Conservation (phyloP, 2,329 filamentous ascomycete genomes). For the Fusarium nematophilum region DNA sequence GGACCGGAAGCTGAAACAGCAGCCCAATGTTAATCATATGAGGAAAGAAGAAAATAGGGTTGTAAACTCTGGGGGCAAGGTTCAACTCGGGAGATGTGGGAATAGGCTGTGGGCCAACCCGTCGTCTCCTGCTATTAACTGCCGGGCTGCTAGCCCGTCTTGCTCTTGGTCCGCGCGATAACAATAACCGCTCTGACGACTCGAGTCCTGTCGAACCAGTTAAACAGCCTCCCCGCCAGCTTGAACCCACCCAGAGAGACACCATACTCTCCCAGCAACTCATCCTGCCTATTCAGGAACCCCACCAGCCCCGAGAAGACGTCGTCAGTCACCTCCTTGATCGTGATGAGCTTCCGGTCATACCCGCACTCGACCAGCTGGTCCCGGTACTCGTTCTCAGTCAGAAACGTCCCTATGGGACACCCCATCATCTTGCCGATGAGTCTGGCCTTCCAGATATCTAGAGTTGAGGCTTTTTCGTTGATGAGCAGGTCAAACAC, state of each 20-base stretch:
- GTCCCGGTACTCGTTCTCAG: conserved; percentile 56
- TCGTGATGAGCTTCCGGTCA: conserved; percentile 50
- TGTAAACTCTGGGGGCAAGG: too few species aligned
- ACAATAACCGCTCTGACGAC: conserved; percentile 52
- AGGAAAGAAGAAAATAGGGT: too few species aligned
- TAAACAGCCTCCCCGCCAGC: conserved; percentile 51
- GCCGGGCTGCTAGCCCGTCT: conserved; percentile 31
- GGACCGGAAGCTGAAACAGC: too few species aligned
- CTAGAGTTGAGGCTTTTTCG: conserved; percentile 40
- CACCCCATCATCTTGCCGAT: conserved; percentile 60
- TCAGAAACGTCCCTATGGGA: conserved; percentile 61
- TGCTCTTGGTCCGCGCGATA: conserved; percentile 43
- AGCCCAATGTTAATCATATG: too few species aligned
- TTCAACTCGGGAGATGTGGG: too few species aligned
- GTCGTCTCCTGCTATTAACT: too few species aligned
- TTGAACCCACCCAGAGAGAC: conserved; percentile 52
- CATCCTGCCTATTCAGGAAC: conserved; percentile 54
- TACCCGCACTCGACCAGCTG: conserved; percentile 63
- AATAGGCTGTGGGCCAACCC: too few species aligned
- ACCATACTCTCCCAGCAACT: conserved; percentile 48
- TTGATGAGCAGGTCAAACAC: conserved; percentile 64
- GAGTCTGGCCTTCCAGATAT: conserved; percentile 51
- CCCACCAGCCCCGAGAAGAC: conserved; percentile 62
- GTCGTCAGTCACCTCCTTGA: conserved; percentile 63
- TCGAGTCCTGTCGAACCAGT: conserved; percentile 51